Percentiles rank a stretch among this genome's conserved stretches.
Conservation (phyloP, 495 filamentous ascomycete species). For the Aspergillus kassunensis region DNA sequence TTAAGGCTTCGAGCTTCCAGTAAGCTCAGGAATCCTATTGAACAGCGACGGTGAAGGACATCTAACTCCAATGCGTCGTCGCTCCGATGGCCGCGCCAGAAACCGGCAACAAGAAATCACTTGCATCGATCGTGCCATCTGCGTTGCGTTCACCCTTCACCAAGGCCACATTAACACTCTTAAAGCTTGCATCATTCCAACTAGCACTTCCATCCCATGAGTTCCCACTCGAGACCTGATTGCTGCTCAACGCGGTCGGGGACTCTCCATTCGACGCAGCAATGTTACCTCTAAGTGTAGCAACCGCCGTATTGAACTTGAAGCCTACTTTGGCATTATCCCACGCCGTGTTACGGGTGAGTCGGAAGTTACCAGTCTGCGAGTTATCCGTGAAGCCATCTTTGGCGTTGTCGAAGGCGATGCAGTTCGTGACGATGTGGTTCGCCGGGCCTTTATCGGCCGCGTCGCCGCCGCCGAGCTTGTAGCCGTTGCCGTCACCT, state of each 20-base stretch:
- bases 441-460: constrained; percentile 14
- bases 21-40: no score
- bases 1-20: background rate
- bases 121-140: constrained; percentile 14
- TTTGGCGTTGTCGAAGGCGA: constrained; percentile 16
- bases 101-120: constrained; percentile 16
- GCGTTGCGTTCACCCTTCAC: constrained; percentile 12
- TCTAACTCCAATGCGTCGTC: constrained; percentile 16
- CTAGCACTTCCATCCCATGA: constrained; percentile 13
- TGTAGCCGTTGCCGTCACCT: constrained; percentile 21
- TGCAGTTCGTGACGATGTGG: constrained; percentile 15
- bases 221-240: constrained; percentile 16
- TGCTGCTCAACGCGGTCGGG: constrained; percentile 10
- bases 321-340: constrained; percentile 15
- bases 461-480: constrained; percentile 19
- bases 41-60: no score
- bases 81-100: constrained; percentile 17
- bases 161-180: constrained; percentile 12
- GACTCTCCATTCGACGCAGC: constrained; percentile 15
- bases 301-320: constrained; percentile 13
- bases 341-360: constrained; percentile 19
- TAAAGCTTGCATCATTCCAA: constrained; percentile 15
- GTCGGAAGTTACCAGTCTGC: constrained; percentile 16
- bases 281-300: constrained; percentile 14
- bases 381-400: constrained; percentile 22